Evolutionary conservation across 306 rosid genomes (phyloP).

Genomic region (Canavalia ensiformis): DNA sequence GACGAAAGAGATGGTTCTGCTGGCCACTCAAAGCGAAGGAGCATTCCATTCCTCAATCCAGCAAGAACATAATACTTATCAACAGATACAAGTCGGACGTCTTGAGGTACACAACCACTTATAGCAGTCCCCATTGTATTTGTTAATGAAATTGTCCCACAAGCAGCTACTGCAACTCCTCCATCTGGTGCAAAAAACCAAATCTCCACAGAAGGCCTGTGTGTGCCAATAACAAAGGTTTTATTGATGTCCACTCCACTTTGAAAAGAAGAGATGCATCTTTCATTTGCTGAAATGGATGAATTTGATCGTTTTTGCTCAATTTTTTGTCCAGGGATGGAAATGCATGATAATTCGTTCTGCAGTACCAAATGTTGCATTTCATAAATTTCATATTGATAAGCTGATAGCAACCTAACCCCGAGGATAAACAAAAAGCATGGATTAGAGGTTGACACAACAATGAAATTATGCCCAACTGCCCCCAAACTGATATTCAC

Average conservation of each 20-base stretch:
- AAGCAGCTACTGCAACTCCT: slow-evolving; percentile 73
- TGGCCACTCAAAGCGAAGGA: slow-evolving; percentile 96
- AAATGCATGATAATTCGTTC: slow-evolving; percentile 89
- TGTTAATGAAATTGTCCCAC: slow-evolving; percentile 76
- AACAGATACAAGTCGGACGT: slow-evolving; percentile 85
- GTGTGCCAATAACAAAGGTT: slow-evolving; percentile 89
- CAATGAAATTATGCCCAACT: slow-evolving; percentile 83
- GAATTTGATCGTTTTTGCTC: slow-evolving; percentile 54
- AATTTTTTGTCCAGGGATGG: slow-evolving; percentile 71
- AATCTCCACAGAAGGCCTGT: slow-evolving; percentile 90
- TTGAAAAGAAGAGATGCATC: slow-evolving; percentile 55
- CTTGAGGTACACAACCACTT: slow-evolving; percentile 95
- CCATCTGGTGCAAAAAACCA: slow-evolving; percentile 61
- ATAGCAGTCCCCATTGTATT: slow-evolving; percentile 75
- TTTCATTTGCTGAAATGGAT: slow-evolving; percentile 50
- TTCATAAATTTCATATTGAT: slow-evolving; percentile 81
- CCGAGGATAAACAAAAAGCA: slow-evolving; percentile 84
- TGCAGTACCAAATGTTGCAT: slow-evolving; percentile 77
- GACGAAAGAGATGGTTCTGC: slow-evolving; percentile 59
- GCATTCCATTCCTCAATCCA: slow-evolving; percentile 96
- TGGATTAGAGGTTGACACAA: slow-evolving; percentile 95
- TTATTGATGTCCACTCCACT: slow-evolving; percentile 62
- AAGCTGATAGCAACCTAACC: slow-evolving; percentile 66
- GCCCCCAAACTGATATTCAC: slow-evolving; percentile 90
- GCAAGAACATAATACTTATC: slow-evolving; percentile 82